Base-by-base conservation (phyloP, 139 green algal species). In the Ettlia oleoabundans region DNA sequence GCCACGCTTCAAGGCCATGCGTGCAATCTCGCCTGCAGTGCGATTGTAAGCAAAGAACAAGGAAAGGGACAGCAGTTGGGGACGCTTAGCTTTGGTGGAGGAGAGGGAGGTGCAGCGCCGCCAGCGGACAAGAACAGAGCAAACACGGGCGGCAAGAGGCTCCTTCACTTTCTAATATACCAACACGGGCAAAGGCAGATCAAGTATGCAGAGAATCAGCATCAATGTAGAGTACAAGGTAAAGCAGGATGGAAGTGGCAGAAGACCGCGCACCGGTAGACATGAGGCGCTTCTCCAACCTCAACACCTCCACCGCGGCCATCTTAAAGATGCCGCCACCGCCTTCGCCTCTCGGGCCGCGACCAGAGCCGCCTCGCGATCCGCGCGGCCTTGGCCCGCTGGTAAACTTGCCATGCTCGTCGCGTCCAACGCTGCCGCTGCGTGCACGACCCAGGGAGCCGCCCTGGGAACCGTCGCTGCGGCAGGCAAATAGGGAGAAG, bases 251-350 rank as follows among this genome's bases (percentile, higher is more conserved):
- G n/a, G n/a, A n/a, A n/a, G n/a, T n/a, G n/a, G n/a, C n/a, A n/a
- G n/a, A n/a, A n/a, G n/a, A n/a, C n/a, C n/a, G 89, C 52, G 88
- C 87, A 42, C 94, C 93, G 53, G 94, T 97, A 28, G 87, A 88
- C 93, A 97, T 95, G 4, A 97, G 84, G 37, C 90, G 91, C 61
- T 86, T 73, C 81, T 96, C 89, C 18, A 83, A 52, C 3, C 89
- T 85, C 32, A 97, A 87, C 32, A 97, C 91, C 9, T 85, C 83
- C 4, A 95, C 89, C 2, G 94, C 94, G 5, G 94, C 93, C 24
- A 61, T 82, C 79, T 97, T 97, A 86, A 95, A 97, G 65, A 96
- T 93, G 67, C 93, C 93, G 1, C 93, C 93, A 38, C 84, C 81
- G 42, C 82, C 82, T 9, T 82, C 58, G 52, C 71, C 72, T 69